These are phyloP conservation scores for Aspergillus saccharolyticus DNA, from an alignment of 495 filamentous ascomycete species.

Conservation along the genomic window DNA sequence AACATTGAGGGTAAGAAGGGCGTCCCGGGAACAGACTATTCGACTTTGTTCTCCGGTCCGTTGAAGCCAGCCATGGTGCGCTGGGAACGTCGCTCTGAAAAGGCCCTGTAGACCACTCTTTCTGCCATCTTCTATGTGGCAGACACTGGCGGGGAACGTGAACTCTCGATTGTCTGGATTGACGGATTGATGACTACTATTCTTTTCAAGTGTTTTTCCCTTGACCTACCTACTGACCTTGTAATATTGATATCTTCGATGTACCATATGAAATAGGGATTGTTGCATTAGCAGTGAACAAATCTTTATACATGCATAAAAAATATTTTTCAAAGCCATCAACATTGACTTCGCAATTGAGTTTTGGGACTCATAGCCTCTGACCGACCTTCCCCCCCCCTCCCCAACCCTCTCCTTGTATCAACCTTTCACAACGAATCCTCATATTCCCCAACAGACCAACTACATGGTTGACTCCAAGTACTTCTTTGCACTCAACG, in stretches of 20 bases:
- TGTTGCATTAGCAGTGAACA: too few species aligned
- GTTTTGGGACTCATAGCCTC: too few species aligned
- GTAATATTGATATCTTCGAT: conserved; percentile 14
- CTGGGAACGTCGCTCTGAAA: conserved; percentile 55
- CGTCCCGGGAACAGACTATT: conserved; percentile 81
- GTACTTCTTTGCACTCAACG: too few species aligned
- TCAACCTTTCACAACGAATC: too few species aligned
- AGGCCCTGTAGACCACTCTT: neutral
- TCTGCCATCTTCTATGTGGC: neutral
- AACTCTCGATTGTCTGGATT: neutral
- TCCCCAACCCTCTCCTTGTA: too few species aligned
- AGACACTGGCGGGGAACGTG: neutral
- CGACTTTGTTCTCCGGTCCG: conserved; percentile 51
- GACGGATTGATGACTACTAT: neutral
- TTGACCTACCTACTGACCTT: neutral
- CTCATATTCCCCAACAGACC: neutral
- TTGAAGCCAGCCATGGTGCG: conserved; percentile 57
- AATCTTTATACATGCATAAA: too few species aligned
- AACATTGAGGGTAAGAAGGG: conserved; percentile 63
- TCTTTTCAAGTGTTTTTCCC: neutral
- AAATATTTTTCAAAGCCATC: too few species aligned
- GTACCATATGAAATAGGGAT: too few species aligned
- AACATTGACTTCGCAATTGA: too few species aligned
- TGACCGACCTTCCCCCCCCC: too few species aligned
- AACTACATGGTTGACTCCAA: too few species aligned